A percentile compares a stretch with the other conserved stretches of the same genome.
These are phyloP conservation scores for Ogataea nitratoaversa DNA, from an alignment of 805 yeast genomes.

Conservation along the genomic window DNA sequence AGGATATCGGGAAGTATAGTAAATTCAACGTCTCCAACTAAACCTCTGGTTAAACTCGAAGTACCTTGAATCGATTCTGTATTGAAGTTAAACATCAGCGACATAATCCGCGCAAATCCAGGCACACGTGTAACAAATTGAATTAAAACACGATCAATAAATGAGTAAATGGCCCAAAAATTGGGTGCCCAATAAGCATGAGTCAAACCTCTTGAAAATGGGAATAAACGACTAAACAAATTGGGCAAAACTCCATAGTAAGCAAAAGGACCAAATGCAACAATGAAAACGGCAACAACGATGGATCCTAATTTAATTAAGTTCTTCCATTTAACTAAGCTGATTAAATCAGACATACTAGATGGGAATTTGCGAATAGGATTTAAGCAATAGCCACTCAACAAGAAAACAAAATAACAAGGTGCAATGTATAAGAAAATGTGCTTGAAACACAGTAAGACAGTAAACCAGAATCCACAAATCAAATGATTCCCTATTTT, in stretches of 20 bases:
- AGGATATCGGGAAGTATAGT: conserved; percentile 73
- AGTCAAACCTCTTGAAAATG: conserved; percentile 90
- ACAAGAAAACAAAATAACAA: conserved; percentile 76
- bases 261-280: conserved; percentile 79
- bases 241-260: conserved; percentile 59
- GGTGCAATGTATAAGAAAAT: conserved; percentile 92
- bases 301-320: conserved; percentile 57
- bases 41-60: conserved; percentile 59
- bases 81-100: conserved; percentile 13
- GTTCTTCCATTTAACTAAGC: conserved; percentile 47
- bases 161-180: conserved; percentile 92
- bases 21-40: conserved; percentile 88
- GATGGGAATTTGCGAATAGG: conserved; percentile 16
- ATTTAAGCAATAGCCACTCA: conserved; percentile 69
- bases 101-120: conserved; percentile 40
- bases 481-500: conserved; percentile 49
- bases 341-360: conserved; percentile 14
- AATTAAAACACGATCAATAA: conserved; percentile 66
- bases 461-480: conserved; percentile 68
- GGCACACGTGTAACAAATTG: conserved; percentile 38
- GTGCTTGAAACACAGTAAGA: conserved; percentile 87
- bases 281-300: conserved; percentile 55
- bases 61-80: conserved; percentile 7
- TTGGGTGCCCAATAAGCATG: conserved; percentile 99
- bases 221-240: conserved; percentile 70